Evolutionary conservation across 2,329 filamentous ascomycete species (phyloP), one percentile per base, ranked within the genome.

Genomic region (Fusarium sp.): DNA sequence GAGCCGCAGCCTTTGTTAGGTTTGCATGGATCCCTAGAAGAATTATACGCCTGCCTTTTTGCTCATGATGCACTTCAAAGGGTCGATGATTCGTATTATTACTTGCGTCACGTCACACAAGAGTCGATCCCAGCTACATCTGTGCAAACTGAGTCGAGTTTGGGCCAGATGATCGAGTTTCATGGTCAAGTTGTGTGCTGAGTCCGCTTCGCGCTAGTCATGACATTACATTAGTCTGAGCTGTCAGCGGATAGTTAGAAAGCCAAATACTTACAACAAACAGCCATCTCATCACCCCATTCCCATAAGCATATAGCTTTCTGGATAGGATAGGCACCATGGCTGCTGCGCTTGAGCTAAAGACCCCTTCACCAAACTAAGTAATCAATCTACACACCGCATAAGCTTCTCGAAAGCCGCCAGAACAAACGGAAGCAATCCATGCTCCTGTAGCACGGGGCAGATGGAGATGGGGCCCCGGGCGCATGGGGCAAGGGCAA

Each of bases 391-490:
- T 22, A 5, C 22, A 29, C 22, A 50, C 32, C 26, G 34, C 32
- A 19, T 41, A 36, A 41, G 50, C 68, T 73, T 73, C 71, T 73
- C 63, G 71, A 73, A 73, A 62, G 49, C 51, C 53, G 42, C 57
- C 61, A 65, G 71, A 73, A 71, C 59, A 61, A 53, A 67, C 63
- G 55, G 43, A 46, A 56, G 22, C 58, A 48, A 63, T 56, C 67
- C 57, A 68, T 69, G 64, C 49, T 55, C 50, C 38, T 60, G 64
- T 50, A 67, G 66, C 57, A 70, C 64, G 63, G 67, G 65, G 65
- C 63, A 65, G 22, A 56, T 49, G 58, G 61, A 61, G 50, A 67
- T 54, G 67, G 60, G 60, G 56, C 60, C 59, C 61, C 53, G 53
- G 49, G 53, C 36, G 52, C 48, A 67, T 58, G 64, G 67, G 64